Percentiles rank a stretch among this genome's conserved stretches.
Evolutionary conservation across 768 basidiomycete species (phyloP).

Genomic region (Paxillus rubicundulus): DNA sequence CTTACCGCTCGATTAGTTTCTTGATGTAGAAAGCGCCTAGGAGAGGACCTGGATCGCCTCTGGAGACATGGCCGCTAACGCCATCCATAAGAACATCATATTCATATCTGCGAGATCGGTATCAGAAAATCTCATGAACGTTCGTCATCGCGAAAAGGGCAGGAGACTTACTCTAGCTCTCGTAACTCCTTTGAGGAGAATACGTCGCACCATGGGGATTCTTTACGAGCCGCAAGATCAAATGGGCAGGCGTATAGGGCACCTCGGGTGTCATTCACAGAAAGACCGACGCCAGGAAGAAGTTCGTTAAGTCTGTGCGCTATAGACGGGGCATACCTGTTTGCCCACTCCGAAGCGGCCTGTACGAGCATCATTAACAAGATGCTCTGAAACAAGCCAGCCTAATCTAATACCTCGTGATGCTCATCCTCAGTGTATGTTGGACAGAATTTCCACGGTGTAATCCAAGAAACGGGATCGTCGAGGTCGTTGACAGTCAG

Average conservation of each 20-base stretch:
- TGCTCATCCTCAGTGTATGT: slow-evolving; percentile 6
- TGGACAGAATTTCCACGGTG: slow-evolving; percentile 39
- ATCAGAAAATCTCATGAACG: neutral
- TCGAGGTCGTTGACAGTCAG: slow-evolving; percentile 32
- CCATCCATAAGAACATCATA: slow-evolving; percentile 39
- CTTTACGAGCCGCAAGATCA: slow-evolving; percentile 35
- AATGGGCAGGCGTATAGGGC: slow-evolving; percentile 44
- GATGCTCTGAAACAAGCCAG: neutral
- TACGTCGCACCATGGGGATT: slow-evolving; percentile 41
- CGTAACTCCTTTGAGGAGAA: slow-evolving; percentile 36
- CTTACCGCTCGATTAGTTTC: slow-evolving; percentile 39
- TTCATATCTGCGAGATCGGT: slow-evolving; percentile 32
- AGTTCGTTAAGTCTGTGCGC: slow-evolving; percentile 33
- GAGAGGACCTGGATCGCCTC: slow-evolving; percentile 31
- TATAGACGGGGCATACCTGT: slow-evolving; percentile 35
- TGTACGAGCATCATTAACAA: slow-evolving; percentile 4
- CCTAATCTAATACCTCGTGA: slow-evolving; percentile 3
- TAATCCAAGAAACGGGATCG: slow-evolving; percentile 41
- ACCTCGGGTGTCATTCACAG: slow-evolving; percentile 36
- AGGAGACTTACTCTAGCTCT: slow-evolving; percentile 33
- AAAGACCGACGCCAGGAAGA: slow-evolving; percentile 33
- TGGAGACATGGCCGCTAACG: slow-evolving; percentile 35
- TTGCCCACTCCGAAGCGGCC: slow-evolving; percentile 30
- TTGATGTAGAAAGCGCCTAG: slow-evolving; percentile 40
- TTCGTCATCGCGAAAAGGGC: neutral